Conservation (phyloP, 1,284 basidiomycete genomes). For the Papiliotrema nemorosa region DNA sequence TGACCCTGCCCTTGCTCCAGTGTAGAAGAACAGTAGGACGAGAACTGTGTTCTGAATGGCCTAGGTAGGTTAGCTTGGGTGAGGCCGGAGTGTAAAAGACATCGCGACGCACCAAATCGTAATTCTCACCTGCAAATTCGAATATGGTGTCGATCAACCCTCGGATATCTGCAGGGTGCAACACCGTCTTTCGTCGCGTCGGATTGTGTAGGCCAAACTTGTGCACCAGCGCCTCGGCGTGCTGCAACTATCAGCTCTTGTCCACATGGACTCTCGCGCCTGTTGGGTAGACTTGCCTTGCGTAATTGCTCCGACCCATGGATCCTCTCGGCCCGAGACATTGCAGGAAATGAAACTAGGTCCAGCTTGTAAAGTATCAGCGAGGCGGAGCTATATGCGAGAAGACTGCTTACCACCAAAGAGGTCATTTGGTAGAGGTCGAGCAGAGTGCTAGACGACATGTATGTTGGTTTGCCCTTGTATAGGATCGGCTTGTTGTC, state of each 20-base stretch:
- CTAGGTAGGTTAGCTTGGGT: neutral
- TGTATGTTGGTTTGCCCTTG: neutral
- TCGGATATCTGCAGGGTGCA: neutral
- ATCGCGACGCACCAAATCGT: neutral
- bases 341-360: neutral
- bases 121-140: neutral
- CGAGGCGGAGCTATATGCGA: neutral
- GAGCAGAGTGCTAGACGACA: neutral
- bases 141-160: neutral
- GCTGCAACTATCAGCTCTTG: neutral
- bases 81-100: neutral
- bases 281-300: too few relatives aligned
- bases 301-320: neutral
- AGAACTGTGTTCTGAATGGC: neutral
- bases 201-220: neutral
- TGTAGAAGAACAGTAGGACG: neutral
- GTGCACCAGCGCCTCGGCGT: neutral
- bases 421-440: neutral
- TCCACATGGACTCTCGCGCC: neutral
- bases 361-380: neutral
- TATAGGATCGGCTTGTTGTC: neutral
- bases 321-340: neutral
- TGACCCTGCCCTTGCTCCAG: neutral
- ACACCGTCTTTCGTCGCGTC: neutral
- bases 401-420: neutral